Base-by-base conservation (phyloP, 169 alveolate species). In the Perkinsus chesapeaki region DNA sequence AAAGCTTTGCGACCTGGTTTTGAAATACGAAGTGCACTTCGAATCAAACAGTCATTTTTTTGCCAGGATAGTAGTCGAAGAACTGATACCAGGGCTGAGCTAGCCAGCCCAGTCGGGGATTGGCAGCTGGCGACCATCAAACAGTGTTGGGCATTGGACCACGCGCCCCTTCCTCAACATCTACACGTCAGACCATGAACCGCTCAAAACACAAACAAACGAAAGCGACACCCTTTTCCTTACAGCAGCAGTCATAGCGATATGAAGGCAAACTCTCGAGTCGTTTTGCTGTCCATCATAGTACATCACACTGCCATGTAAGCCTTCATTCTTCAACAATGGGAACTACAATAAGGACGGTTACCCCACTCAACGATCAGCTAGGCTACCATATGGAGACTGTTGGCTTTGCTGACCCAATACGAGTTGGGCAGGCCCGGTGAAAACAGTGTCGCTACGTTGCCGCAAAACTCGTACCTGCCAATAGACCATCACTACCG, bases 251-350 rank as follows among this genome's bases (percentile, higher is more conserved):
- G 99, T 98, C 36, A 98, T 92, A 23, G 98, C 96, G 92, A 97
- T 92, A 91, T 96, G 95, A 34, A 97, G 47, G 93, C 96, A 95
- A 96, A 98, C 96, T 91, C 99, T 94, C n/a, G 98, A 93, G 93
- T 98, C 99, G 94, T 97, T 97, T 93, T 97, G 98, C 94, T 98
- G 98, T 1, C 99, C 99, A 92, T 98, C 99, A 91, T 96, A 97
- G 95, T 97, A 97, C 34, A 97, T 95, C 0, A 98, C 98, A 0
- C 97, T 94, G n/a, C 98, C 98, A 73, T 93, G 95, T 60, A 97
- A 94, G 31, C 97, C 96, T 7, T 95, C 95, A 60, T 92, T 93
- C 39, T 95, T 94, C 39, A 97, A 93, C 36, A 95, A 96, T 3
- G 98, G 98, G 73, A 96, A 96, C 27, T 93, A 36, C 90, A 92